These are phyloP conservation scores for Diaporthe sp. DNA, from an alignment of 2,329 filamentous ascomycete species.

Conservation along the genomic window DNA sequence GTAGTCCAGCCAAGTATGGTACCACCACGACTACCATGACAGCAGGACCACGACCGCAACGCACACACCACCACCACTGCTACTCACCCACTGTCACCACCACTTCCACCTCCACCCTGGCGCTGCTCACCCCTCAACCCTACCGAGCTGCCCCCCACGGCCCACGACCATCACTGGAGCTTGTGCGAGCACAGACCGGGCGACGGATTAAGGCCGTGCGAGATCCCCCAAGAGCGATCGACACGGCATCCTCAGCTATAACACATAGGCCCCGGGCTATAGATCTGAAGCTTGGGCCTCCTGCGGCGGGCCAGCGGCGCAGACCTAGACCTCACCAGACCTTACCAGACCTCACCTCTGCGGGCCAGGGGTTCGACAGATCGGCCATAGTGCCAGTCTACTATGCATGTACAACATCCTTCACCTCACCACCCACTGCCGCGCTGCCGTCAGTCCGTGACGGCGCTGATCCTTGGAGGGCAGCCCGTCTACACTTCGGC, in stretches of 20 bases:
- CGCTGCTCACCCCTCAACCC: background rate
- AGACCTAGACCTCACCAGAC: conserved; percentile 32
- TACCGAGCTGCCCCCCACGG: conserved; percentile 19
- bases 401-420: conserved; percentile 14
- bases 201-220: conserved; percentile 23
- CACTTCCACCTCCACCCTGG: background rate
- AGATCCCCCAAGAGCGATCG: conserved; percentile 32
- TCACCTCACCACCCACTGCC: conserved; percentile 22
- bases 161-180: conserved; percentile 25
- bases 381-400: conserved; percentile 18
- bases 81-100: background rate
- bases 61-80: background rate
- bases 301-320: conserved; percentile 29
- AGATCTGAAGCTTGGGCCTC: conserved; percentile 33
- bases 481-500: conserved; percentile 7
- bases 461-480: conserved; percentile 23
- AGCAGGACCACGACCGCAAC: background rate
- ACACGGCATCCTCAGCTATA: conserved; percentile 37
- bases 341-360: conserved; percentile 25
- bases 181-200: conserved; percentile 30
- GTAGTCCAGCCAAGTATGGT: background rate
- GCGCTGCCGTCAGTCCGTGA: conserved; percentile 8
- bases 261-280: conserved; percentile 13
- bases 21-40: background rate
- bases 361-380: conserved; percentile 27